Percentiles rank a stretch among this genome's conserved stretches.
Evolutionary conservation across 768 basidiomycete genomes (phyloP).

Genomic region (Chlorophyllum brunneum): DNA sequence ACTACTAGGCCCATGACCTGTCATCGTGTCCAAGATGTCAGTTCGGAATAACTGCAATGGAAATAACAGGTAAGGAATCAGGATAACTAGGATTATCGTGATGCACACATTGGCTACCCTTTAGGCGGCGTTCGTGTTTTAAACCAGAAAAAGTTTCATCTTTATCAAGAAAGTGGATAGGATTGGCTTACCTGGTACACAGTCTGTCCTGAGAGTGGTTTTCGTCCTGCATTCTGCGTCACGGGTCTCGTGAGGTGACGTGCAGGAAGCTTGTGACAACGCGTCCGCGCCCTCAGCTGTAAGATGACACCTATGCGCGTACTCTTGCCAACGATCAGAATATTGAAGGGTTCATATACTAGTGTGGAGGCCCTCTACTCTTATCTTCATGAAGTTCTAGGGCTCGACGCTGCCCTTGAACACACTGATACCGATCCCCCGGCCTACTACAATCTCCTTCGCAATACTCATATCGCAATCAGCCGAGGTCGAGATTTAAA

Average conservation of each 20-base stretch:
- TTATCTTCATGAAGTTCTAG: slow-evolving; percentile 39
- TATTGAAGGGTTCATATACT: slow-evolving; percentile 43
- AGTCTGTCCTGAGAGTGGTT: no score
- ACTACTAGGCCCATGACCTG: neutral
- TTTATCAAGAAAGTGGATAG: neutral
- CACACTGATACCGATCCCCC: slow-evolving; percentile 22
- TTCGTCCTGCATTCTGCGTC: no score
- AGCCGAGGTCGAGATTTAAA: neutral
- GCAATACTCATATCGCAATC: neutral
- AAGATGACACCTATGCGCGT: slow-evolving; percentile 1
- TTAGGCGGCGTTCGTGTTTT: slow-evolving; percentile 4
- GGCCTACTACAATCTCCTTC: slow-evolving; percentile 27
- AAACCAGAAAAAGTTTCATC: neutral
- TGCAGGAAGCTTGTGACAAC: neutral
- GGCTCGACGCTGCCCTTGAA: slow-evolving; percentile 22
- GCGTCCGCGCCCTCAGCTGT: neutral
- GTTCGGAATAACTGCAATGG: neutral
- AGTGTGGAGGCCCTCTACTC: slow-evolving; percentile 32
- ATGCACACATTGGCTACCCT: slow-evolving; percentile 7
- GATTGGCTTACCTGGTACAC: slow-evolving; percentile 1
- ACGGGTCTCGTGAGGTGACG: neutral
- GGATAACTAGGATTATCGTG: slow-evolving; percentile 13
- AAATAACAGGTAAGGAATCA: neutral
- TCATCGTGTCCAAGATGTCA: no score
- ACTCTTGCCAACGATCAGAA: slow-evolving; percentile 21